Percentiles rank a stretch among this genome's conserved stretches.
These are phyloP conservation scores for Geranium rotundifolium DNA, from an alignment of 345 rosid genomes.

Conservation along the genomic window DNA sequence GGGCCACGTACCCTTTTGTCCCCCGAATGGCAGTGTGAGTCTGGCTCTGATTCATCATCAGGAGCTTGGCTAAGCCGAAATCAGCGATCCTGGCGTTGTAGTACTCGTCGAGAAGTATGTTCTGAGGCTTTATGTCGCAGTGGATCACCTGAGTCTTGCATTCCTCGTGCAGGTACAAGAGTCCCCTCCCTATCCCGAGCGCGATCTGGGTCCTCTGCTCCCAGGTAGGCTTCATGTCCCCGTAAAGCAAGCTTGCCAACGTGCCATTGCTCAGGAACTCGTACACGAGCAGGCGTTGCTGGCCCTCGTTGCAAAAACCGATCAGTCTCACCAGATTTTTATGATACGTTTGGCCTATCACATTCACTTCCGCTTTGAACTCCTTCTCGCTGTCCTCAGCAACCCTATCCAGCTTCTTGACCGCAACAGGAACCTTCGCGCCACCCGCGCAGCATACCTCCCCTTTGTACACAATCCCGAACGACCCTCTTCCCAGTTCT, in stretches of 20 bases:
- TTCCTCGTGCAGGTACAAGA: conserved; percentile 28
- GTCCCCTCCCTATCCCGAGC: conserved; percentile 24
- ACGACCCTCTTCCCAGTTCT: conserved; percentile 31
- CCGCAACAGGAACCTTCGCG: conserved; percentile 12
- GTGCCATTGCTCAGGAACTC: conserved; percentile 29
- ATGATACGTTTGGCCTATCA: conserved; percentile 25
- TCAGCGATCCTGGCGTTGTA: conserved; percentile 16
- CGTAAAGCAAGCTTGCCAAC: conserved; percentile 17
- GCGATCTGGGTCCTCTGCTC: conserved; percentile 19
- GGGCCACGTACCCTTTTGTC: conserved; percentile 26
- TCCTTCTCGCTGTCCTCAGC: conserved; percentile 15
- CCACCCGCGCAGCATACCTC: background rate
- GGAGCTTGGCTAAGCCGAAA: conserved; percentile 37
- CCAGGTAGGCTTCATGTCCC: conserved; percentile 19
- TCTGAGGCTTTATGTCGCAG: no score
- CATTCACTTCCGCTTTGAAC: conserved; percentile 24
- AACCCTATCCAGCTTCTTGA: conserved; percentile 21
- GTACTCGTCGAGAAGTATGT: conserved; percentile 21
- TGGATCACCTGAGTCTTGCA: conserved; percentile 29
- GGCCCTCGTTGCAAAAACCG: conserved; percentile 31
- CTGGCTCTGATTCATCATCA: conserved; percentile 17
- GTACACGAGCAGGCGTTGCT: conserved; percentile 19
- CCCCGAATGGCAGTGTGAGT: conserved; percentile 19
- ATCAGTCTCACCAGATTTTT: conserved; percentile 27
- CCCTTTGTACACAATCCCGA: conserved; percentile 34